Conservation (phyloP, 2,329 filamentous ascomycete genomes). For the Ophiostoma ips region DNA sequence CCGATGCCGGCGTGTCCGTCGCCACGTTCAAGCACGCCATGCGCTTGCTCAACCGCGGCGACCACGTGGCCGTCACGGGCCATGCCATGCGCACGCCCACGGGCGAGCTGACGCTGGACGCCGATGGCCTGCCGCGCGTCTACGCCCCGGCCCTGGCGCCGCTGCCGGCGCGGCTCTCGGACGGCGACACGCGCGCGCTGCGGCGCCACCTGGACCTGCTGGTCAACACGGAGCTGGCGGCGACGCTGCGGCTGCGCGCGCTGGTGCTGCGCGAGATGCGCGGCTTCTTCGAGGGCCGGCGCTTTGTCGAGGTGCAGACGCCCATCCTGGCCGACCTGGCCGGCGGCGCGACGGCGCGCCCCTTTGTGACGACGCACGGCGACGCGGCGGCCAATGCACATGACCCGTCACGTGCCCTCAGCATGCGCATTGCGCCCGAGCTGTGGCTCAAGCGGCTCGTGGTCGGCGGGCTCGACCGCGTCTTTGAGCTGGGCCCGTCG, state of each 20-base stretch:
- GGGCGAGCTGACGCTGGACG: conserved; percentile 66
- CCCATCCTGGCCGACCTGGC: conserved; percentile 73
- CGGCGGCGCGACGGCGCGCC: conserved; percentile 75
- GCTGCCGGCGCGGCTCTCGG: conserved; percentile 55
- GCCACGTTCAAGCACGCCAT: conserved; percentile 45
- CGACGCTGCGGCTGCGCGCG: conserved; percentile 54
- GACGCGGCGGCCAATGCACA: conserved; percentile 19
- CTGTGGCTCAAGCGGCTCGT: conserved; percentile 88
- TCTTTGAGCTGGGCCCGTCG: conserved; percentile 85
- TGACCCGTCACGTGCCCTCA: conserved; percentile 28
- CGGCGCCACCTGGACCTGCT: conserved; percentile 80
- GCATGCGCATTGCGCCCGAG: conserved; percentile 82
- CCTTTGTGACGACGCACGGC: conserved; percentile 56
- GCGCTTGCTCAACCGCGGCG: conserved; percentile 60
- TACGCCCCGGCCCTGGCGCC: conserved; percentile 68
- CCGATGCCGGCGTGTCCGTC: background rate
- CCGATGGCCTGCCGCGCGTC: conserved; percentile 52
- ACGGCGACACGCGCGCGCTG: conserved; percentile 58
- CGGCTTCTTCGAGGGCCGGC: conserved; percentile 53
- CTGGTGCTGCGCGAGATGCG: conserved; percentile 62
- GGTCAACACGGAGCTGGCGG: conserved; percentile 52
- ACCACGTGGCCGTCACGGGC: conserved; percentile 66
- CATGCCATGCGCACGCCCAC: conserved; percentile 51
- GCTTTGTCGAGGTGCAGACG: conserved; percentile 80
- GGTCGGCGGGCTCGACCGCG: conserved; percentile 70